Base-by-base conservation (phyloP, 225 moss, liverwort and hornwort species). In the Asterella californica region DNA sequence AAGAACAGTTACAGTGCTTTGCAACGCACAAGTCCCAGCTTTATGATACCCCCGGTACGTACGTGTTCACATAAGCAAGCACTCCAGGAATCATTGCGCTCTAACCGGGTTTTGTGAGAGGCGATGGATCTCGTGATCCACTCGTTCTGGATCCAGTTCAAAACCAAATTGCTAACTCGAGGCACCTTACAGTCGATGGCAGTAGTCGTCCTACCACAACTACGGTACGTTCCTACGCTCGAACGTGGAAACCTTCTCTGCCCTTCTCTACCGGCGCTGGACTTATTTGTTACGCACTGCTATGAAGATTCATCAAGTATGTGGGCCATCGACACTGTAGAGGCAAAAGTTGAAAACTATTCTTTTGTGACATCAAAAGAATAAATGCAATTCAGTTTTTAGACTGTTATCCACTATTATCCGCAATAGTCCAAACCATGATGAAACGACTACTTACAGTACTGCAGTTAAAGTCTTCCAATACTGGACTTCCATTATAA, bases 11-110 rank as follows among this genome's bases (percentile, higher is more conserved):
- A 67, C 67, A 36, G 33, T 33, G 67, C 34, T 67, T 67, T 67
- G 67, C 67, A 67, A 67, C 66, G 67, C 67, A 67, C 33, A 67
- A 67, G 67, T 67, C 34, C 33, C 67, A 67, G 67, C 67, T 67
- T 67, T 67, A 67, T 36, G 67, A 67, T 36, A 34, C 3, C 61
- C 12, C 67, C 34, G 34, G 18, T 67, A 67, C 67, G 67, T 67
- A 36, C 67, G 67, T 34, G 67, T 34, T 67, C 67, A 34, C 67
- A 67, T 27, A 34, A 67, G 30, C 67, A 67, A 34, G 34, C 67
- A 32, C 18, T 67, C 67, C 67, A 32, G 34, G 67, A 67, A 67
- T 67, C 67, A 67, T 36, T 67, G 67, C 67, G 67, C 67, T 34
- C 34, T 34, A 67, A 29, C 34, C 14, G 67, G 67, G 33, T 36